Base-by-base conservation (phyloP, 2,329 filamentous ascomycete species). In the Samsoniella hepiali region DNA sequence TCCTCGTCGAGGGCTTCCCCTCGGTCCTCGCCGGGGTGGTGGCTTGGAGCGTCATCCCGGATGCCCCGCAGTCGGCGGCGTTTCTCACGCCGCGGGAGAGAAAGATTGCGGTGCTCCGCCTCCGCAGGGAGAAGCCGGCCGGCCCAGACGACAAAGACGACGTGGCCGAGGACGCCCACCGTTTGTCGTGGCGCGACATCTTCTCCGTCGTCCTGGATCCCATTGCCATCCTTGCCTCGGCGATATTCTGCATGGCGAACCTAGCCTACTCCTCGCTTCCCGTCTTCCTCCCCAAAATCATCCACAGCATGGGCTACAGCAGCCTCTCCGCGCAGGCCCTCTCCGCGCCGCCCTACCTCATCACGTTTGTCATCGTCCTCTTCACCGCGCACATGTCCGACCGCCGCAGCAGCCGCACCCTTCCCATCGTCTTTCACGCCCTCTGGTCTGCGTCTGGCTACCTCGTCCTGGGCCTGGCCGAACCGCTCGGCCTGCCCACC, bases 221-320 rank as follows among this genome's bases (percentile, higher is more conserved):
- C 0, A 88, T 87, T 67, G 85, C 85, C 40, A 94, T 91, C 78
- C 80, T 94, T 49, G 90, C 90, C 5, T 89, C 91, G 1, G 76
- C 85, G 69, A 96, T 96, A 85, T 91, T 96, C 80, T 93, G 96
- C 79, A 86, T 89, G 74, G 88, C 90, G 71, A 96, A 97, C 75
- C 89, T 96, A 73, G 90, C 92, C 13, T 97, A 96, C 78, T 88
- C 88, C 71, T 94, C 90, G 29, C 87, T 96, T 72, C 93, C 93
- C 3, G 91, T 95, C 56, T 96, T 96, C 73, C 82, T 96, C 3
- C 92, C 92, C 42, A 92, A 90, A 31, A 91, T 96, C 66, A 83
- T 96, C 54, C 79, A 81, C 65, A 84, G 88, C 72, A 87, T 96
- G 91, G 90, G 90, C 64, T 89, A 91, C 76, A 81, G 84, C 42